These are phyloP conservation scores for Scheffersomyces cryptocercus DNA, from an alignment of 1,139 yeast genomes.

Conservation along the genomic window DNA sequence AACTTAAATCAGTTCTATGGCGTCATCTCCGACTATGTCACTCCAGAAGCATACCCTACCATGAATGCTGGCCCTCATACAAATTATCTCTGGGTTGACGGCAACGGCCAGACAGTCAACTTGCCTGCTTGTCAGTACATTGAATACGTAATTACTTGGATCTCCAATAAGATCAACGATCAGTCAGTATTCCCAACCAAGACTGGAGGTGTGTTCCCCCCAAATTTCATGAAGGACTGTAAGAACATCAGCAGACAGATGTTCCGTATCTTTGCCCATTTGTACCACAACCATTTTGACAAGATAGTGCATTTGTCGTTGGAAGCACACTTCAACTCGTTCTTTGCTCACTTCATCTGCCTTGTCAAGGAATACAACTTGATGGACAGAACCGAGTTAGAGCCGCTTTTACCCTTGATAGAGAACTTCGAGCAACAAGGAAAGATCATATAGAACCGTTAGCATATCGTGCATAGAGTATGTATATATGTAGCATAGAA, in stretches of 20 bases:
- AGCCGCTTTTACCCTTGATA: slow-evolving; percentile 75
- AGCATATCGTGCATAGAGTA: background rate
- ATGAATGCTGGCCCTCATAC: slow-evolving; percentile 96
- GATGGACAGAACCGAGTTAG: slow-evolving; percentile 75
- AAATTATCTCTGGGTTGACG: slow-evolving; percentile 89
- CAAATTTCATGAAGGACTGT: slow-evolving; percentile 76
- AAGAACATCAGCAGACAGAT: slow-evolving; percentile 87
- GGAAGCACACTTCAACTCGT: slow-evolving; percentile 98
- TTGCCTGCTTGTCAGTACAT: slow-evolving; percentile 93
- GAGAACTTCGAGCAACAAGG: slow-evolving; percentile 85
- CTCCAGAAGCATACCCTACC: slow-evolving; percentile 85
- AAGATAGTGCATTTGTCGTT: slow-evolving; percentile 83
- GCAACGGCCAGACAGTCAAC: slow-evolving; percentile 72
- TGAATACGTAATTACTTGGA: slow-evolving; percentile 91
- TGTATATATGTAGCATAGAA: background rate
- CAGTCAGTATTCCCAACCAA: slow-evolving; percentile 91
- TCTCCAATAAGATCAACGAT: slow-evolving; percentile 82
- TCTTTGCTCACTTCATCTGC: slow-evolving; percentile 92
- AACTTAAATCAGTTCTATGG: slow-evolving; percentile 87
- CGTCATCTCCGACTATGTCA: slow-evolving; percentile 81
- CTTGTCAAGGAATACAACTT: slow-evolving; percentile 82
- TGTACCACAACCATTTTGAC: slow-evolving; percentile 92
- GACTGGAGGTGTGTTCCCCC: slow-evolving; percentile 91
- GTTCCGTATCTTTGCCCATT: slow-evolving; percentile 96
- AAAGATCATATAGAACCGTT: slow-evolving; percentile 53